phyloP scores from a whole-genome alignment of 257 asterid species.

The Perilla frutescens region DNA sequence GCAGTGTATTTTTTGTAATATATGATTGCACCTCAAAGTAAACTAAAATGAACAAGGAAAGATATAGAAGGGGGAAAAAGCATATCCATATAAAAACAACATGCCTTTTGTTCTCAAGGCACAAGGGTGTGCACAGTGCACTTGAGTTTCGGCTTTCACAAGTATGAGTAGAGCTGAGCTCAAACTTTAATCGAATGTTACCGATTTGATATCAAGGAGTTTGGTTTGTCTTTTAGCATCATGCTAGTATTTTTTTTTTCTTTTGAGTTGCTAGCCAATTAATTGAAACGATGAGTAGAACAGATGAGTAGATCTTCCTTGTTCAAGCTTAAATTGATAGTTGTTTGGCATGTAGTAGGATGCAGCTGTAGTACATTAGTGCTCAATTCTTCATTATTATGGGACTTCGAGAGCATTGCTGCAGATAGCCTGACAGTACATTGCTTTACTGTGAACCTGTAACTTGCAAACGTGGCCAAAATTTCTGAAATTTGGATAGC shows the following conservation, averaged over 20 bases:
- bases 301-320: not conserved
- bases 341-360: conserved; percentile 11
- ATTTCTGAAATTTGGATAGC: not conserved
- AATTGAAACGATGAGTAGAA: not conserved
- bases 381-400: not conserved
- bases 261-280: not conserved
- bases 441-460: conserved; percentile 3
- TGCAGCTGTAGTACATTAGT: not conserved
- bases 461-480: not conserved
- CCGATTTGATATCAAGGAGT: not conserved
- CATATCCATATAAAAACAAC: not conserved
- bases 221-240: too few species aligned
- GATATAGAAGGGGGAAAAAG: too few species aligned
- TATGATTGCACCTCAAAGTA: too few species aligned
- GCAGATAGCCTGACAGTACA: not conserved
- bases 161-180: not conserved
- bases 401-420: conserved; percentile 1
- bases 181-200: not conserved
- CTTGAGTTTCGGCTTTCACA: not conserved
- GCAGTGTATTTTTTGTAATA: too few species aligned
- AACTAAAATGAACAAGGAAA: too few species aligned
- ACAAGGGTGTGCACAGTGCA: too few species aligned
- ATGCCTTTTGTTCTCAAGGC: not conserved
- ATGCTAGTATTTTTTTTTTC: not conserved
- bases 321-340: not conserved